Evolutionary conservation across 176 grass and related monocot genomes (phyloP), one percentile per base, ranked within the genome.

Genomic region (Bonia amplexicaulis): DNA sequence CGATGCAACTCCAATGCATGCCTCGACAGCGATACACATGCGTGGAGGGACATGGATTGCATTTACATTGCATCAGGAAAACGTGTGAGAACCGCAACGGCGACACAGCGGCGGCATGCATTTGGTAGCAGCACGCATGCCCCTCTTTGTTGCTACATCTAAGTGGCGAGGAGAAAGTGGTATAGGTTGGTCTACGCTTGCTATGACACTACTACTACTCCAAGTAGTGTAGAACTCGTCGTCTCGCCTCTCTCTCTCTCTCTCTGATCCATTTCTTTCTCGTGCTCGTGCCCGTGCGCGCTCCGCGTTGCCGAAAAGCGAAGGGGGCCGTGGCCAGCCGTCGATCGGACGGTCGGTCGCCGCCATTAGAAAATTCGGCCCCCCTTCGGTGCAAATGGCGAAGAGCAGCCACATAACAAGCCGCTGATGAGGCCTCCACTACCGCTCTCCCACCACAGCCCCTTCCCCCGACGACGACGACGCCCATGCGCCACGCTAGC

Each of bases 391-490:
- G 75, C 55, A 37, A 27, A 22, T 71, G 85, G 77, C 75, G 66
- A 73, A 79, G 88, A 85, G 71, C 45, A 88, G 83, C 71, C 89
- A 91, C 92, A 87, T 78, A 94, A 49, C 74, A 82, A 69, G 76
- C 41, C 86, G 17, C 51, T 84, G 80, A 90, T 90, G 88, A 86
- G 83, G 83, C 83, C 46, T 90, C 89, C 92, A 90, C 89, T 91
- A 90, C 82, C 87, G 37, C 63, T 15, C 48, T 44, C 12, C 85
- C 91, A 74, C 85, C 77, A 82, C 79, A 42, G 6, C 76, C 73
- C 73, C 39, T 12, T 20, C 46, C 23, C 41, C 7, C 44, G 37
- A 64, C 3, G 23, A 49, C 44, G 45, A 71, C 3, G 25, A 41
- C 65, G 45, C 45, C 22, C 69, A 64, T 55, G 25, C 71, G 77